Base-by-base conservation (phyloP, 2,329 filamentous ascomycete genomes). In the Gnomoniopsis smithogilvyi region DNA sequence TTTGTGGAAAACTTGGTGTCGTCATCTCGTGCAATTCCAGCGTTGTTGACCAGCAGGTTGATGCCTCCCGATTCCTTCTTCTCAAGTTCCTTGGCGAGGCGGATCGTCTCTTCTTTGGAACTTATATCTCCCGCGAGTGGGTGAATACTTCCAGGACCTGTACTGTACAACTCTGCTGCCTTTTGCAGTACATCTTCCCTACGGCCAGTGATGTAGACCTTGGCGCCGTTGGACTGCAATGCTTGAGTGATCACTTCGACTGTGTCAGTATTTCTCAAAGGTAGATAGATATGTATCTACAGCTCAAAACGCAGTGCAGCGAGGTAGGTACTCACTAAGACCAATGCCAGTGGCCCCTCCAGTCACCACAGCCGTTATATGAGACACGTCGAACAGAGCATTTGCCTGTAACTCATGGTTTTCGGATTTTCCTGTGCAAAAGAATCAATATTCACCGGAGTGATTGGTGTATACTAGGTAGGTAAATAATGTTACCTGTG, bases 41-140 rank as follows among this genome's bases (percentile, higher is more conserved):
- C 78, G 55, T 80, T 81, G 68, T 80, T 80, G 24, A 81, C 77
- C 10, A 81, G 69, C 3, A 83, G 68, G 51, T 83, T 78, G 38
- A 84, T 80, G 1, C 80, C 80, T 8, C 78, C 74, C 1, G 77
- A 70, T 66, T 83, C 80, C 58, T 76, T 76, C 59, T 78, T 77
- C 66, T 78, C 75, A 59, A 82, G 72, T 66, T 83, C 79, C 67
- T 78, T 75, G 59, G 76, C 77, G 21, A 83, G 66, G 22, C 73
- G 72, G 51, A 77, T 69, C 24, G 77, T 70, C 34, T 80, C 78
- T 12, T 77, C 70, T 62, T 82, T 83, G 24, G 73, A 73, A 63
- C 62, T 64, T 34, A 60, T 61, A 45, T 58, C 49, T 24, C 63
- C 58, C 46, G 51, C 45, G 19, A 54, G 22, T 2, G 19, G 30